phyloP scores from a whole-genome alignment of 305 asterid genomes.

The Lippia alba region DNA sequence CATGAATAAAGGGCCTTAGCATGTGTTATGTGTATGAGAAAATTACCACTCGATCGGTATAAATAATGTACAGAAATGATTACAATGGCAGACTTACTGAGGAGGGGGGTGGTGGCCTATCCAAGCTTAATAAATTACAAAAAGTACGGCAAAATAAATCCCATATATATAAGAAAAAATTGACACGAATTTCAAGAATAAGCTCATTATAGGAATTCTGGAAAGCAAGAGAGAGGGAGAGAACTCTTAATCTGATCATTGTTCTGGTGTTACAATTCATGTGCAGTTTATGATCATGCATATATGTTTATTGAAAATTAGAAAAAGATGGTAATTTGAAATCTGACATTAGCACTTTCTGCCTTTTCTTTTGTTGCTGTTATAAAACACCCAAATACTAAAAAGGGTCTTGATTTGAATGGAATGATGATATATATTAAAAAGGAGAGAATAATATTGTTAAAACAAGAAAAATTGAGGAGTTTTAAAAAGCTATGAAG shows the following conservation, averaged over 20 bases:
- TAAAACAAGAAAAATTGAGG: constrained; percentile 12
- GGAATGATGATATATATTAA: constrained; percentile 19
- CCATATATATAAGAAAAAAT: too few relatives aligned
- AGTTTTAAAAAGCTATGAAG: constrained; percentile 36
- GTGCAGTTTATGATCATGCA: background rate
- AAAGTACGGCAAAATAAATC: too few relatives aligned
- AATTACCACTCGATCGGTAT: constrained; percentile 35
- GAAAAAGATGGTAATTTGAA: background rate
- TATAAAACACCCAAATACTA: constrained; percentile 55
- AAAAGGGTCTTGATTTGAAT: constrained; percentile 47
- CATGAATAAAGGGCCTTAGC: constrained; percentile 3
- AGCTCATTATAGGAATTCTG: too few relatives aligned
- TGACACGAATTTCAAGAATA: too few relatives aligned
- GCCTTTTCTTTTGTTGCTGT: constrained; percentile 51
- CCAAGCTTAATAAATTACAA: too few relatives aligned
- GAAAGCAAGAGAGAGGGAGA: too few relatives aligned
- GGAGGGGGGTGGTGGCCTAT: too few relatives aligned
- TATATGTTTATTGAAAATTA: constrained; percentile 4
- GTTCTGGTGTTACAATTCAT: background rate
- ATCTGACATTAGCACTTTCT: constrained; percentile 46
- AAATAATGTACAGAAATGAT: constrained; percentile 37
- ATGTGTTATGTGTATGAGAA: constrained; percentile 14
- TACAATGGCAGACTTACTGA: constrained; percentile 32
- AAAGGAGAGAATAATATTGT: background rate
- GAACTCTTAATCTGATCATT: too few relatives aligned